Percentiles rank a stretch among this genome's conserved stretches.
These are phyloP conservation scores for Willaertia magna DNA, from an alignment of 208 protist genomes.

Conservation along the genomic window DNA sequence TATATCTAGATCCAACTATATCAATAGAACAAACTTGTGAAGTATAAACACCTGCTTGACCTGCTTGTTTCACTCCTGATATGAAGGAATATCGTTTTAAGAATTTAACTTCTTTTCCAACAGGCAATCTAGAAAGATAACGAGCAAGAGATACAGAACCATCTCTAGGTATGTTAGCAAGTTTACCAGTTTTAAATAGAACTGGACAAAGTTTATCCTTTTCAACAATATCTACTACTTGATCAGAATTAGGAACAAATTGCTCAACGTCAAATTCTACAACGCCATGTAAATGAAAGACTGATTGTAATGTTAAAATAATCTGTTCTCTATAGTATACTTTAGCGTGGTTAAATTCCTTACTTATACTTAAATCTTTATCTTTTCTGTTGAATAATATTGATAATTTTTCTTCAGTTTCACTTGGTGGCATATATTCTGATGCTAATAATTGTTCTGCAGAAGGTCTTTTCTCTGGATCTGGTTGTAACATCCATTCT, in stretches of 20 bases:
- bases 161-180: not conserved
- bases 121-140: not conserved
- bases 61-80: not conserved
- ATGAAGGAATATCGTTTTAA: not conserved
- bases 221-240: not conserved
- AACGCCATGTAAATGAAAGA: not conserved
- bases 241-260: not conserved
- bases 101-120: not conserved
- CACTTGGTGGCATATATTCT: not conserved
- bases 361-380: not conserved
- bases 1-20: not conserved
- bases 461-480: not conserved
- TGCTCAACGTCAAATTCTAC: not conserved
- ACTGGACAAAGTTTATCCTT: not conserved
- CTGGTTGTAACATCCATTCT: not conserved
- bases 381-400: not conserved
- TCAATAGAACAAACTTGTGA: not conserved
- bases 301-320: not conserved
- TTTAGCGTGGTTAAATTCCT: not conserved
- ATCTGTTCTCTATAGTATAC: not conserved
- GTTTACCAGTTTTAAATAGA: not conserved
- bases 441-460: not conserved
- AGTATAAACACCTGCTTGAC: not conserved
- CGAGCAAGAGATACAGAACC: not conserved
- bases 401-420: not conserved